Evolutionary conservation across 768 basidiomycete genomes (phyloP).

Genomic region (Panaeolus cyanescens): DNA sequence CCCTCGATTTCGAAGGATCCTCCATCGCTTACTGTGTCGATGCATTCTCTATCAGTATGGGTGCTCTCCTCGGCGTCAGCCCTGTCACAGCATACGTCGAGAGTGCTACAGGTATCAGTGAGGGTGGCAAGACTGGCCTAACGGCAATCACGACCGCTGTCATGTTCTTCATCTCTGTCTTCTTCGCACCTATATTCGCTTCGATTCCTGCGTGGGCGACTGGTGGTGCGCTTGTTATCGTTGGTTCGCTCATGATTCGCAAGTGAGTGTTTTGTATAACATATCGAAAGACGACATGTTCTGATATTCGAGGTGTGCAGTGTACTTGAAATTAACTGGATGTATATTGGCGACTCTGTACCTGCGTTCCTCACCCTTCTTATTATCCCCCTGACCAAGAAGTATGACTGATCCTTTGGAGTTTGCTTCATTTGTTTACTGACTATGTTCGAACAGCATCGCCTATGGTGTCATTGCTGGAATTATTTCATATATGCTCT

Average conservation of each 20-base stretch:
- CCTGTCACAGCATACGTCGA: conserved; percentile 86
- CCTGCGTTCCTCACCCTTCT: conserved; percentile 85
- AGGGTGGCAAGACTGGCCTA: conserved; percentile 88
- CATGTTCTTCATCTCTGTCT: conserved; percentile 81
- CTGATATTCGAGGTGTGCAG: conserved; percentile 29
- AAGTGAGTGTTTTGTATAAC: conserved; percentile 47
- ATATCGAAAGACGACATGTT: not conserved
- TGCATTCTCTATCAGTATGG: conserved; percentile 80
- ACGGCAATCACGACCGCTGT: conserved; percentile 74
- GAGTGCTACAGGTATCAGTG: conserved; percentile 79
- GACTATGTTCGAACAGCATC: conserved; percentile 49
- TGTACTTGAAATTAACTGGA: conserved; percentile 87
- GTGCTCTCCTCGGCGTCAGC: conserved; percentile 76
- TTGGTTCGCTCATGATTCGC: conserved; percentile 88
- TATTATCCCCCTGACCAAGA: conserved; percentile 77
- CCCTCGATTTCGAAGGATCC: conserved; percentile 84
- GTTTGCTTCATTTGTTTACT: not conserved
- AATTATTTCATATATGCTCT: conserved; percentile 64
- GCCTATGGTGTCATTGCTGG: conserved; percentile 90
- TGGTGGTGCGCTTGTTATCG: conserved; percentile 81
- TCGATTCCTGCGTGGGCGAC: conserved; percentile 89
- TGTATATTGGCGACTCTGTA: conserved; percentile 84
- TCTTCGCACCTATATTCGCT: conserved; percentile 89
- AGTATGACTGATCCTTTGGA: conserved; percentile 42
- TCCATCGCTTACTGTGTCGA: conserved; percentile 84